These are phyloP conservation scores for Prunus armeniaca DNA, from an alignment of 306 rosid genomes.

Conservation along the genomic window DNA sequence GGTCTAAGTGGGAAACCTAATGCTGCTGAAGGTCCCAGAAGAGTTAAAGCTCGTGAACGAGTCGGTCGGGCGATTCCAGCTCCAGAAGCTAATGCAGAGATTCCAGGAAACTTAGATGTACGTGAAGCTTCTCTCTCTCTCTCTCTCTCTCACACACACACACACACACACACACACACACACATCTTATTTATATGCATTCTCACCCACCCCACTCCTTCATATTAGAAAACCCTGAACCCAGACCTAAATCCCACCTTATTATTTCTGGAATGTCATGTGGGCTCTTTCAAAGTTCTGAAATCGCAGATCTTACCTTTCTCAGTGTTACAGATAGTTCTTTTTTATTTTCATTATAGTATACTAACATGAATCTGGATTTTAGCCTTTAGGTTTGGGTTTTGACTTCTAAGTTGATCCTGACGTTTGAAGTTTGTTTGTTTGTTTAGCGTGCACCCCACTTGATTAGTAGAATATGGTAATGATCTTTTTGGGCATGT, in stretches of 20 bases:
- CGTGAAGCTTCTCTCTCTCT: conserved; percentile 15
- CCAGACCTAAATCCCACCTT: background rate
- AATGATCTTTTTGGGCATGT: background rate
- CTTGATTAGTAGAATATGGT: background rate
- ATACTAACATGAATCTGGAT: background rate
- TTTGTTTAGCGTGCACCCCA: background rate
- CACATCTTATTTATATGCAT: too few relatives aligned
- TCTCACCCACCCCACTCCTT: background rate
- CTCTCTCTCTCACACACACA: background rate
- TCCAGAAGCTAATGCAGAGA: conserved; percentile 98
- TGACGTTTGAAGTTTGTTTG: background rate
- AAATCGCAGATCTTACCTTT: background rate
- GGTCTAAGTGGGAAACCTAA: conserved; percentile 63
- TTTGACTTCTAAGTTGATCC: background rate
- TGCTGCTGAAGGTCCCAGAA: conserved; percentile 65
- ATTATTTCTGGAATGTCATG: background rate
- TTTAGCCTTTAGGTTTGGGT: background rate
- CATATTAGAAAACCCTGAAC: background rate
- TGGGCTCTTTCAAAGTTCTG: background rate
- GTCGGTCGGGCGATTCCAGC: conserved; percentile 77
- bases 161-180: background rate
- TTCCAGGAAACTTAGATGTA: conserved; percentile 89
- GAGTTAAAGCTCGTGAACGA: conserved; percentile 69
- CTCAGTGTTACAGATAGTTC: background rate
- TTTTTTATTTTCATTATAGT: background rate